phyloP scores from a whole-genome alignment of 176 grass and related monocot species.

The Zizania latifolia region DNA sequence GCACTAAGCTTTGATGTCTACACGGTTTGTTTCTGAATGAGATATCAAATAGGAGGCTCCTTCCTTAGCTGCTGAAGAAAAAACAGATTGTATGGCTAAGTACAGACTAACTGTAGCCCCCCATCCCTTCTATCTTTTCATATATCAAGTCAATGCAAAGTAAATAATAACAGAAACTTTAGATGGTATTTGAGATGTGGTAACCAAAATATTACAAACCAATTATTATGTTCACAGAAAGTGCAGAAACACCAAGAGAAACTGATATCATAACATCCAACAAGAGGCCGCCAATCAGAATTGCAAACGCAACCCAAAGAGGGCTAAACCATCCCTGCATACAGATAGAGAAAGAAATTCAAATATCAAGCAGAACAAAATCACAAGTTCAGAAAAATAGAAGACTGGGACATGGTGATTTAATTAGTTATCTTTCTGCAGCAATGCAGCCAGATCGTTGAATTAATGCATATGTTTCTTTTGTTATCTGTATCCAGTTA shows the following conservation, averaged over 20 bases:
- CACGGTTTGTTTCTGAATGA: no score
- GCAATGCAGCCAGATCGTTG: conserved; percentile 2
- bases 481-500: conserved; percentile 39
- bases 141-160: conserved; percentile 8
- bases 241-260: conserved; percentile 91
- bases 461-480: conserved; percentile 33
- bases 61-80: no score
- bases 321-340: conserved; percentile 87
- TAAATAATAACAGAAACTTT: conserved; percentile 18
- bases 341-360: conserved; percentile 23
- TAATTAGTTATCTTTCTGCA: conserved; percentile 16
- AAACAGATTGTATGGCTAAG: no score
- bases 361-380: conserved; percentile 36
- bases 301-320: conserved; percentile 97
- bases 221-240: conserved; percentile 96
- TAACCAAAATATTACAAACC: conserved; percentile 46
- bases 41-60: no score
- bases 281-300: conserved; percentile 93
- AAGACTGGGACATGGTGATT: conserved; percentile 23
- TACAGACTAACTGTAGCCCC: not conserved
- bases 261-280: conserved; percentile 97
- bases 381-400: conserved; percentile 5
- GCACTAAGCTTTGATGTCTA: no score
- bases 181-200: not conserved
- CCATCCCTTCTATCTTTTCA: not conserved